Base-by-base conservation (phyloP, 352 stramenopile genomes). In the Elongisporangium prolatum region DNA sequence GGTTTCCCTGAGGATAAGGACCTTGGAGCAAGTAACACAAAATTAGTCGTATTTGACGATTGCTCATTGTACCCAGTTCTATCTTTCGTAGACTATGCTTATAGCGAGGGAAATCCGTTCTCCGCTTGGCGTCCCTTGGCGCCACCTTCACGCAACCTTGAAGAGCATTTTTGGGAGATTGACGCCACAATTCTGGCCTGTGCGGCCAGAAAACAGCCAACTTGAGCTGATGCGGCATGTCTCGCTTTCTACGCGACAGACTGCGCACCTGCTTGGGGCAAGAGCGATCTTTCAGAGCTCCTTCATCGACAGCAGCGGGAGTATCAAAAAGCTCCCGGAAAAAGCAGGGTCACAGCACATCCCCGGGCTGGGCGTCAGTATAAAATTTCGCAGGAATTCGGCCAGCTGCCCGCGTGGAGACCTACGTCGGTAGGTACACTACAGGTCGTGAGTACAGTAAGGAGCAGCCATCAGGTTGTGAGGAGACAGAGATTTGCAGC, bases 111-210 rank as follows among this genome's bases (percentile, higher is more conserved):
- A 5, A 20, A 50, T 4, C 47, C 67, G 71, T 75, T 68, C 67
- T 40, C 9, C 8, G 28, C 59, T 71, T 71, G 55, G 59, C 20
- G 47, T 10, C 21, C 4, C 59, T 77, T 77, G 52, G 20, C 21
- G 56, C 62, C 34, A 77, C 69, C 58, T 74, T 72, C 63, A 52
- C 20, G 50, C 57, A 25, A 74, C 66, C 37, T 18, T 40, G 28
- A 40, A 40, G 28, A 8, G 28, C 8, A 40, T 6, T 40, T 5
- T 40, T 40, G 28, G 28, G 28, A 40, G 28, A 40, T 40, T 40
- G 28, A 40, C 28, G 28, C 28, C 28, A 40, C 28, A 40, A 14
- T 40, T 40, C 9, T 40, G 28, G 28, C 28, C 28, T 6, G 4
- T 9, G 14, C 5, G 28, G 28, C 28, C 28, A 40, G 28, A 40